Evolutionary conservation across 2,329 filamentous ascomycete genomes (phyloP), one percentile per base, ranked within the genome.

Genomic region (Hypoxylon rubiginosum): DNA sequence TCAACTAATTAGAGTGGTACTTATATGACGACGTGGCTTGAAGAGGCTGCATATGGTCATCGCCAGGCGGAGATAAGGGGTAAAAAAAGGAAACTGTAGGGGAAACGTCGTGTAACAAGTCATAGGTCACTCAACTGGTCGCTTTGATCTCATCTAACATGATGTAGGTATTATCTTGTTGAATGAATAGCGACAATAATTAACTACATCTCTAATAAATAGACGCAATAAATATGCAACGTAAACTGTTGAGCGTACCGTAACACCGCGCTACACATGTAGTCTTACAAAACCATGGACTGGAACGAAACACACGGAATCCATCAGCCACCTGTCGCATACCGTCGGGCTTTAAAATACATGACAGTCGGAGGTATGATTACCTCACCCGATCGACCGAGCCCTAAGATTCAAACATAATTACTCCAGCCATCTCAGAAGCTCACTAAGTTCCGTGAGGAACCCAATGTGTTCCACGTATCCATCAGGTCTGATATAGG

Each of bases 391-490:
- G 21, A n/a, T 28, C 9, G 39, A 3, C 5, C n/a, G 17, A 6
- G n/a, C 3, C 13, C 45, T 26, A 48, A 26, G 10, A n/a, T 28
- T 13, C 21, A 24, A 28, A 10, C 11, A 11, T n/a, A 19, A 26
- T 45, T 19, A 54, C 48, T 41, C 5, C 5, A 67, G 19, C 64
- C 64, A 67, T 28, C 39, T 34, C 13, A 34, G 58, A n/a, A 67
- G 48, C 17, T 39, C 26, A 21, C 55, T 58, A 9, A 76, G 28
- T n/a, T 57, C 59, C 4, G 61, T 60, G 17, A 76, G 45, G 2
- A 52, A 56, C 1, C 74, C 75, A 36, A 76, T 75, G 51, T 76
- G 73, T 7, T 74, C 74, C 19, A 76, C 55, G 52, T 77, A 72
- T 9, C 66, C 64, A 64, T 77, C 75, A 0, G 75, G 75, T 7